These are phyloP conservation scores for Trichocladium antarcticum DNA, from an alignment of 495 filamentous ascomycete genomes.

Conservation along the genomic window DNA sequence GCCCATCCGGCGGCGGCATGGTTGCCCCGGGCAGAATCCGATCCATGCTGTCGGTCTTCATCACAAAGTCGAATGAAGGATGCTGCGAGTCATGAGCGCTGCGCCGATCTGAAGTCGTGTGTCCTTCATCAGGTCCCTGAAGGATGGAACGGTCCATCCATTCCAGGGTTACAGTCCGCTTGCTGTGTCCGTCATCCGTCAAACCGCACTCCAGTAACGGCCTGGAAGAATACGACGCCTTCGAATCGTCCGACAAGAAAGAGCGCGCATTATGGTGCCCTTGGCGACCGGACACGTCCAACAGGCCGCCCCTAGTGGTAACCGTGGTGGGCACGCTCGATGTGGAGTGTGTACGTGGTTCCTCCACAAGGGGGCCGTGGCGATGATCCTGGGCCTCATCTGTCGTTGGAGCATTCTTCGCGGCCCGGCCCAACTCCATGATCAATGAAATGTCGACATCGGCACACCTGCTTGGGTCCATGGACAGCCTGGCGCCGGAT, in stretches of 20 bases:
- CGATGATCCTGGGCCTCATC: conserved; percentile 39
- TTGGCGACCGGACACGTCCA: conserved; percentile 12
- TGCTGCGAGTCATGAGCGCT: conserved; percentile 27
- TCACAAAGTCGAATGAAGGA: conserved; percentile 40
- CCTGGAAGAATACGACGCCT: conserved; percentile 60
- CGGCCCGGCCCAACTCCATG: conserved; percentile 9
- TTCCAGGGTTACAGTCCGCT: conserved; percentile 26
- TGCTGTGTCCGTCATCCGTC: conserved; percentile 44
- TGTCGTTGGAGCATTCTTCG: conserved; percentile 12
- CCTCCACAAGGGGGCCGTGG: conserved; percentile 35
- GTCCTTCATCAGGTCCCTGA: conserved; percentile 27
- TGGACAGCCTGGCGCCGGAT: conserved; percentile 28
- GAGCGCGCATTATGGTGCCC: conserved; percentile 35
- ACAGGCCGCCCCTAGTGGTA: conserved; percentile 14
- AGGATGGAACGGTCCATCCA: conserved; percentile 40
- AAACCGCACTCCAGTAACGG: conserved; percentile 66
- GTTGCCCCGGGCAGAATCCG: conserved; percentile 24
- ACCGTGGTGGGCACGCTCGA: conserved; percentile 19
- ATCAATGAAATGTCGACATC: conserved; percentile 11
- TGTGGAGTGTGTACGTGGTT: conserved; percentile 13
- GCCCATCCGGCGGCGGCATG: conserved; percentile 2
- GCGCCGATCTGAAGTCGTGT: conserved; percentile 20
- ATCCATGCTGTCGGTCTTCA: conserved; percentile 37
- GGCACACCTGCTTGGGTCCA: conserved; percentile 22
- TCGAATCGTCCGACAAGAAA: conserved; percentile 40